Evolutionary conservation across 2,329 filamentous ascomycete genomes (phyloP).

Genomic region (Xenosphaeropsis pyriputrescens): DNA sequence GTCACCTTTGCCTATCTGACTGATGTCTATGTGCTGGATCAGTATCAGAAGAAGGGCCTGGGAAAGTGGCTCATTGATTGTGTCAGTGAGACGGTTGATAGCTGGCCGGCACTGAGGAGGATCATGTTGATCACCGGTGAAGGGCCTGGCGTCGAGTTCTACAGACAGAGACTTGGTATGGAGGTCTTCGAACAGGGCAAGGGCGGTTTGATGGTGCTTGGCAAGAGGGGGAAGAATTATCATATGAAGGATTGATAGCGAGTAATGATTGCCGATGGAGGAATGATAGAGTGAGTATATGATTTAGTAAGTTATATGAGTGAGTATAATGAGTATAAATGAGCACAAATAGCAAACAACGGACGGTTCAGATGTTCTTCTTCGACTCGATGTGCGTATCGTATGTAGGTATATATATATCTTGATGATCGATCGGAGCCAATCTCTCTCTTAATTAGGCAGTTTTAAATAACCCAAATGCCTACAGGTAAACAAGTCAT

Average conservation of each 20-base stretch:
- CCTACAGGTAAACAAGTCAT: no score
- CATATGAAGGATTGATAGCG: not conserved
- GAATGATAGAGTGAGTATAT: no score
- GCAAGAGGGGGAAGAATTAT: not conserved
- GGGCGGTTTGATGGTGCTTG: not conserved
- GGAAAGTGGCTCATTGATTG: constrained; percentile 50
- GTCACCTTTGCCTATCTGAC: constrained; percentile 55
- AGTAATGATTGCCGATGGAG: no score
- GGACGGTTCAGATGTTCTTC: no score
- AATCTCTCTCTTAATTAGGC: no score
- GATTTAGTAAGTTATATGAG: no score
- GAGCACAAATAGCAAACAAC: no score
- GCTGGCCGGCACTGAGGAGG: constrained; percentile 44
- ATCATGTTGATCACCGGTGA: constrained; percentile 34
- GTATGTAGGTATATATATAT: no score
- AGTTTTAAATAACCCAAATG: no score
- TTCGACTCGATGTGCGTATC: no score
- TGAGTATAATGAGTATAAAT: no score
- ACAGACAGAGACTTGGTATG: not conserved
- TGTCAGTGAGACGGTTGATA: constrained; percentile 37
- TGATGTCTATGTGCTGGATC: constrained; percentile 49
- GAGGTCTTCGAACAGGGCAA: not conserved
- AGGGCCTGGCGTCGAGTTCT: not conserved
- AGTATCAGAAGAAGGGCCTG: constrained; percentile 45
- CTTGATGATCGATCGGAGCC: no score